Percentiles rank a stretch among this genome's conserved stretches.
These are phyloP conservation scores for Yarrowia porcina DNA, from an alignment of 805 yeast species.

Conservation along the genomic window DNA sequence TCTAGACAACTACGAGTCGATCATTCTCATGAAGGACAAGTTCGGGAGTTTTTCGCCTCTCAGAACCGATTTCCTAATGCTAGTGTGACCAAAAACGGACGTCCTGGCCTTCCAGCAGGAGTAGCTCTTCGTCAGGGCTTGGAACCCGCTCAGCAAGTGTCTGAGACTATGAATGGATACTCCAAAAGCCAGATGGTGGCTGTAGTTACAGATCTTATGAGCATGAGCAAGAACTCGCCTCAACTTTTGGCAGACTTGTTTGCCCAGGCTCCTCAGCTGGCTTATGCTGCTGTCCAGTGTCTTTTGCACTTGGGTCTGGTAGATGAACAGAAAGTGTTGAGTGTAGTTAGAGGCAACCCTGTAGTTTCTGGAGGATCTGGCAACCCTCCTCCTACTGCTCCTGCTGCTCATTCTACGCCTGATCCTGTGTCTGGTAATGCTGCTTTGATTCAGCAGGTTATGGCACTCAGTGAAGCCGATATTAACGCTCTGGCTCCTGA, in stretches of 20 bases:
- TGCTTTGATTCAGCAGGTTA: slow-evolving; percentile 48
- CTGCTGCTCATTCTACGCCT: neutral
- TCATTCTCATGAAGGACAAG: slow-evolving; percentile 55
- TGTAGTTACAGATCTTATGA: slow-evolving; percentile 55
- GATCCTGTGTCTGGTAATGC: slow-evolving; percentile 31
- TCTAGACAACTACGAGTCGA: slow-evolving; percentile 70
- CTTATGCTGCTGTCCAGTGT: slow-evolving; percentile 78
- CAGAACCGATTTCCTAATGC: slow-evolving; percentile 40
- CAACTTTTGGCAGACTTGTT: slow-evolving; percentile 57
- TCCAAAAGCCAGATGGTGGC: slow-evolving; percentile 45
- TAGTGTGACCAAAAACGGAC: neutral
- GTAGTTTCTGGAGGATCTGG: neutral
- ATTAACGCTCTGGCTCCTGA: slow-evolving; percentile 48
- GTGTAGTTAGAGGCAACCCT: slow-evolving; percentile 3
- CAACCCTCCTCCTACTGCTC: neutral
- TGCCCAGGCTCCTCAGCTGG: slow-evolving; percentile 71
- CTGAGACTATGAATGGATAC: slow-evolving; percentile 46
- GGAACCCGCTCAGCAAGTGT: slow-evolving; percentile 44
- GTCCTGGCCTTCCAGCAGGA: slow-evolving; percentile 49
- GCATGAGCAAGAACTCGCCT: slow-evolving; percentile 56
- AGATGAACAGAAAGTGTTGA: slow-evolving; percentile 28
- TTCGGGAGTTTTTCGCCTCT: slow-evolving; percentile 72
- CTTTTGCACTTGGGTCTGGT: slow-evolving; percentile 45
- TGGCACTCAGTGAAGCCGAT: slow-evolving; percentile 51
- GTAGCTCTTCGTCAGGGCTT: slow-evolving; percentile 42